Evolutionary conservation across 441 rosid species (phyloP).

Genomic region (Eutrema salsugineum): DNA sequence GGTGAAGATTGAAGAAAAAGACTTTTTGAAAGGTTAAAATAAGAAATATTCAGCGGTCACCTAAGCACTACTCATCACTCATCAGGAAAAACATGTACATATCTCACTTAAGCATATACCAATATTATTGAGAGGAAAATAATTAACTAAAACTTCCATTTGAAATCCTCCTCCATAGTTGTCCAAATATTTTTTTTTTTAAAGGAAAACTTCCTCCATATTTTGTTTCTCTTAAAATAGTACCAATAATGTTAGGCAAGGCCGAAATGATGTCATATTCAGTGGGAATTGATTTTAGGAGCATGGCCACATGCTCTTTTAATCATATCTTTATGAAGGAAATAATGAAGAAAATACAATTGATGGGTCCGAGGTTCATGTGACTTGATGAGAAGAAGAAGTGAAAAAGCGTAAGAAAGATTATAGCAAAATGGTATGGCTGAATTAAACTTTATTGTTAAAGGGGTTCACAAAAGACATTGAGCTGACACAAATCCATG

Average conservation of each 20-base stretch:
- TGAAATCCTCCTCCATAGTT: not conserved
- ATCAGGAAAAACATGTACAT: too few relatives aligned
- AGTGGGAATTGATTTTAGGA: constrained; percentile 28
- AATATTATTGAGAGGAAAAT: not conserved
- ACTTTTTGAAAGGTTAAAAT: too few relatives aligned
- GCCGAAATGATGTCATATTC: constrained; percentile 30
- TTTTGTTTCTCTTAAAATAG: constrained; percentile 2
- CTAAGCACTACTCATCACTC: too few relatives aligned
- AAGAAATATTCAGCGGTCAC: too few relatives aligned
- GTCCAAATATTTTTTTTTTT: too few relatives aligned
- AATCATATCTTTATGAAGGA: constrained; percentile 17
- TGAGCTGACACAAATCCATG: constrained; percentile 33
- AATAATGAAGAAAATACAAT: constrained; percentile 13
- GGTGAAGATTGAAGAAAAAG: too few relatives aligned
- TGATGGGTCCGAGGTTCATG: constrained; percentile 31
- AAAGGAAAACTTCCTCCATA: too few relatives aligned
- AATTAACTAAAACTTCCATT: not conserved
- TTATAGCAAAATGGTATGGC: constrained; percentile 16
- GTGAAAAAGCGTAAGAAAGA: not conserved
- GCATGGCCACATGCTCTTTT: constrained; percentile 28
- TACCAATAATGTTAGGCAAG: constrained; percentile 26
- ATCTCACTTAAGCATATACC: too few relatives aligned
- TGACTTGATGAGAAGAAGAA: constrained; percentile 11
- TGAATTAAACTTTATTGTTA: constrained; percentile 24
- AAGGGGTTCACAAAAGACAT: constrained; percentile 12